Base-by-base conservation (phyloP, 257 asterid genomes). In the Echium plantagineum region DNA sequence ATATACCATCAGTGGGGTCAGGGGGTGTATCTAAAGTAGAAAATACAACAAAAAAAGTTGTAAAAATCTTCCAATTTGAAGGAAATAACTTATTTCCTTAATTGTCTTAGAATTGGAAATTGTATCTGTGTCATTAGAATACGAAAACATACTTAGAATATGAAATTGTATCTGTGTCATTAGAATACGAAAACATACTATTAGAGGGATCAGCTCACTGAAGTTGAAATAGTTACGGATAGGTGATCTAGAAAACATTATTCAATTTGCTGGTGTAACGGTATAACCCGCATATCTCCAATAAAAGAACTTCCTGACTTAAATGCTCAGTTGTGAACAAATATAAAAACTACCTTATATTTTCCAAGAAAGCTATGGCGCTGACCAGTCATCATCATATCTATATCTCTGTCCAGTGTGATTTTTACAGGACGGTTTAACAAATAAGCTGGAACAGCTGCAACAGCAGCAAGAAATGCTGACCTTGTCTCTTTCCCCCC, bases 401-500 rank as follows among this genome's bases (percentile, higher is more conserved):
- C 98, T 32, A 79, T 58, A 74, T 91, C 96, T 71, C 98, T 77
- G 67, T 91, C 98, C 62, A 91, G 62, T 35, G 85, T 82, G 69
- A 91, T 58, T 80, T 88, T 91, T 68, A 91, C 96, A 49, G 96
- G 98, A 64, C 90, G 74, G 66, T 91, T 85, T 65, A 91, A 75
- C 63, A 88, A 62, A 74, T 84, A 91, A n/a, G 98, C 86, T 49
- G 98, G 96, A 69, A 88, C 68, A 21, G 98, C 84, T 21, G 83
- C 95, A 59, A 58, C 88, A 20, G 90, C 95, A 69, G 96, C 94
- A 76, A 91, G 24, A 48, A 78, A 63, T 72, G 87, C 95, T 51
- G 96, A 84, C 64, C 96, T 84, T 53, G 96, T 91, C 70, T 91
- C 98, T 81, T 91, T 91, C 63, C 98, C 98, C 66, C 98, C 98